These are phyloP conservation scores for Aphanomyces invadans DNA, from an alignment of 352 stramenopile genomes.

Conservation along the genomic window DNA sequence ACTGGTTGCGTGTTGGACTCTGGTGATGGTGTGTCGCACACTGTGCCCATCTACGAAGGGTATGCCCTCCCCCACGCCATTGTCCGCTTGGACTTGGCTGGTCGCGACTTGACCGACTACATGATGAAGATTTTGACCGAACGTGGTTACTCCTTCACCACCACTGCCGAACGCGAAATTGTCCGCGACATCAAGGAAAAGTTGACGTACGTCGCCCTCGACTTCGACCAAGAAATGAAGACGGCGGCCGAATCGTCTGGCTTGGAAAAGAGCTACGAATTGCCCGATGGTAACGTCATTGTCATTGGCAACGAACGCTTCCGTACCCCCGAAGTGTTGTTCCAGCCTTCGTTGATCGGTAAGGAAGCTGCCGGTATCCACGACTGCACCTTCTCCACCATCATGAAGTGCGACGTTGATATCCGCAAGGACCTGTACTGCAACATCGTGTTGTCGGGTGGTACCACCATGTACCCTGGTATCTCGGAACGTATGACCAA, in stretches of 20 bases:
- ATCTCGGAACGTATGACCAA: slow-evolving; percentile 93
- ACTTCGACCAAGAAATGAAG: slow-evolving; percentile 93
- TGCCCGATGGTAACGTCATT: slow-evolving; percentile 97
- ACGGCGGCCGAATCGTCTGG: slow-evolving; percentile 54
- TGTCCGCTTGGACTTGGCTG: slow-evolving; percentile 88
- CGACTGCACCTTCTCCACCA: slow-evolving; percentile 64
- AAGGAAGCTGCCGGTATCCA: slow-evolving; percentile 77
- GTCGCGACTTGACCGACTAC: slow-evolving; percentile 92
- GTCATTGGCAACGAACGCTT: slow-evolving; percentile 95
- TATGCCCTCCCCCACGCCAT: slow-evolving; percentile 93
- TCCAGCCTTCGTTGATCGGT: slow-evolving; percentile 92
- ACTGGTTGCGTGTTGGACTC: slow-evolving; percentile 94
- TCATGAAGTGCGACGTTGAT: slow-evolving; percentile 90
- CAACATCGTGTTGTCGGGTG: slow-evolving; percentile 96
- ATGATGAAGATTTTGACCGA: slow-evolving; percentile 96
- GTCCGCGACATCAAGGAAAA: slow-evolving; percentile 97
- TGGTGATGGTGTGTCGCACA: slow-evolving; percentile 91
- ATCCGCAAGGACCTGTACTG: slow-evolving; percentile 92
- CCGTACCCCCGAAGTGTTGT: slow-evolving; percentile 92
- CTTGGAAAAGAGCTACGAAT: slow-evolving; percentile 94
- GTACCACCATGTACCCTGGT: slow-evolving; percentile 93
- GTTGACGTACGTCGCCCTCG: slow-evolving; percentile 90
- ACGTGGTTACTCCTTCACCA: slow-evolving; percentile 91
- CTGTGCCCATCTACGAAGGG: slow-evolving; percentile 96
- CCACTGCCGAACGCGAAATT: slow-evolving; percentile 92